Evolutionary conservation across 257 asterid genomes (phyloP).

Genomic region (Ballota nigra): DNA sequence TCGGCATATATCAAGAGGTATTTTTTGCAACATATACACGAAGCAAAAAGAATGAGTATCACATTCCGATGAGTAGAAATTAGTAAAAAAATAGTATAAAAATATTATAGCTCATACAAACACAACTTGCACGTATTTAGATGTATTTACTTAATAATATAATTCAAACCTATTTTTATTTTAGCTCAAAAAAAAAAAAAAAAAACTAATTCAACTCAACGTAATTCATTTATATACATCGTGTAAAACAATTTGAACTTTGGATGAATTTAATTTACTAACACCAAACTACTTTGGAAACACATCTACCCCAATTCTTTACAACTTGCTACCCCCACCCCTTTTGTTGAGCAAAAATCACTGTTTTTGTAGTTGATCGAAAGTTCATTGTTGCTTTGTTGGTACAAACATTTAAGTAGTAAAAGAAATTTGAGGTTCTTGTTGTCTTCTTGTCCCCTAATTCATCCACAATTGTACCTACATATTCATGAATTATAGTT

Average conservation of each 20-base stretch:
- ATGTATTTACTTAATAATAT: too few relatives aligned
- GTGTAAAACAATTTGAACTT: too few relatives aligned
- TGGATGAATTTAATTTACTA: background rate
- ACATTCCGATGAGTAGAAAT: too few relatives aligned
- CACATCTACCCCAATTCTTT: slow-evolving; percentile 12
- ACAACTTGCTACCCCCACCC: background rate
- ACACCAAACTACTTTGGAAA: too few relatives aligned
- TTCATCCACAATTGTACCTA: slow-evolving; percentile 10
- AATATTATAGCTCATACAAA: too few relatives aligned
- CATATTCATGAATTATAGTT: slow-evolving; percentile 3
- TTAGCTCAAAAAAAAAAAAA: too few relatives aligned
- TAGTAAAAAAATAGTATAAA: too few relatives aligned
- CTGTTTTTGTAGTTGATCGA: slow-evolving; percentile 16
- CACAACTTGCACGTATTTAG: too few relatives aligned
- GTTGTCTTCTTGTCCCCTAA: slow-evolving; percentile 26
- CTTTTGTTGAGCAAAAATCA: slow-evolving; percentile 9
- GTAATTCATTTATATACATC: too few relatives aligned
- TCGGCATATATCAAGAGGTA: background rate
- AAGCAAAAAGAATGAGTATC: too few relatives aligned
- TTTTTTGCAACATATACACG: background rate
- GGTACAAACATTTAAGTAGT: slow-evolving; percentile 10
- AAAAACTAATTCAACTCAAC: too few relatives aligned
- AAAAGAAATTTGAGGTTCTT: slow-evolving; percentile 8
- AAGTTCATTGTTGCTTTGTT: slow-evolving; percentile 4
- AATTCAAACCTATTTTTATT: too few relatives aligned